Base-by-base conservation (phyloP, 805 yeast genomes). In the Nakazawaea wyomingensis region DNA sequence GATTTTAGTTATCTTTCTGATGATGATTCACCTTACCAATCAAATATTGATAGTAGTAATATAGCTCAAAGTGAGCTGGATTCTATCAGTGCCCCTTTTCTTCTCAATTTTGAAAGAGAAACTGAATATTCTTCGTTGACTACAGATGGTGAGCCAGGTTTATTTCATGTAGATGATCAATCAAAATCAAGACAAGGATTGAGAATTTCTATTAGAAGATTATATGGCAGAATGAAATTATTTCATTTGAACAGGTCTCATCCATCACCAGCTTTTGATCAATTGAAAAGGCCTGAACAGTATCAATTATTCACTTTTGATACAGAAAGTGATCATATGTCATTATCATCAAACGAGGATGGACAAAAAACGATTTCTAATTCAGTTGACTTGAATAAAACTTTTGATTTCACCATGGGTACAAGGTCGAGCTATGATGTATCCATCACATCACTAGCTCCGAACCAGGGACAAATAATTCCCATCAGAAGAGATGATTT, bases 401-500 rank as follows among this genome's bases (percentile, higher is more conserved):
- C 6, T 11, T 34, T 34, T 27, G 28, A 27, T 49, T 42, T 54
- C 18, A 53, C 56, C 7, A 48, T 54, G 31, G 52, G 50, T 4
- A 37, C 43, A 42, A 18, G 41, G 36, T 18, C 48, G 47, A n/a
- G 46, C 46, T 52, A 48, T 22, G 51, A 44, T 29, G 41, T 41
- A 21, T 54, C 56, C n/a, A 32, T 59, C 20, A 51, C 51, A 5
- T 49, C 57, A 3, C 19, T 53, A 1, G 56, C 53, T 6, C 39
- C n/a, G n/a, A n/a, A n/a, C n/a, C n/a, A n/a, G n/a, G n/a, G 48
- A 3, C 45, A 34, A 4, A 45, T 46, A 1, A 47, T 56, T 16
- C 55, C 60, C 3, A 57, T 59, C 8, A 43, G 56, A 33, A 45
- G 56, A 36, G 62, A 58, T 24, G 7, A 18, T 9, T n/a, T 16